These are phyloP conservation scores for Juglanconis oblonga DNA, from an alignment of 2,329 filamentous ascomycete genomes.

Conservation along the genomic window DNA sequence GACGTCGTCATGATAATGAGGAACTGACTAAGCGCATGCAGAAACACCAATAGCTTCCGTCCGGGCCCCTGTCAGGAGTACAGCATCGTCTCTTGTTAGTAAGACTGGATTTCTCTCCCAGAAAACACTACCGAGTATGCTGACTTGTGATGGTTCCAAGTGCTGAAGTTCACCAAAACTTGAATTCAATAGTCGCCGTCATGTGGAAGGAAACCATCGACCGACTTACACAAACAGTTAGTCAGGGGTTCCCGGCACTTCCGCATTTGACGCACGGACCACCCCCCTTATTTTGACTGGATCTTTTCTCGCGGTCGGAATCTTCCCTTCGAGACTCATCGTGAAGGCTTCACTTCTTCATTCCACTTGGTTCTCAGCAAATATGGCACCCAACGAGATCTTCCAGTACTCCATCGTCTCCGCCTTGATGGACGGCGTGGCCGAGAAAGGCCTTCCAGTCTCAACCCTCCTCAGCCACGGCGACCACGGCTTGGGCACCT, in stretches of 20 bases:
- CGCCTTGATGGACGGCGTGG: conserved; percentile 34
- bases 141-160: too few relatives aligned
- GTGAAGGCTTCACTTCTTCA: neutral
- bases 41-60: neutral
- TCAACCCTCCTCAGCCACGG: conserved; percentile 28
- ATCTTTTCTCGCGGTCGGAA: neutral
- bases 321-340: neutral
- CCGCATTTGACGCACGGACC: conserved; percentile 1
- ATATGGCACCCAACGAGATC: conserved; percentile 31
- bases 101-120: too few relatives aligned
- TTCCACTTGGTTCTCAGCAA: neutral
- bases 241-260: too few relatives aligned
- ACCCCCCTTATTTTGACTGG: neutral
- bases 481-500: conserved; percentile 34
- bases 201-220: too few relatives aligned
- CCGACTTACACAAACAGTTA: neutral
- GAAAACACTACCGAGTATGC: too few relatives aligned
- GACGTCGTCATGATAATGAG: neutral
- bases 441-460: conserved; percentile 29
- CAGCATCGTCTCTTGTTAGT: too few relatives aligned
- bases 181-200: too few relatives aligned
- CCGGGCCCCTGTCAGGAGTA: neutral
- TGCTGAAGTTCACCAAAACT: too few relatives aligned
- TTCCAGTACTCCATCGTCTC: conserved; percentile 34
- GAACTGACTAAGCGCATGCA: neutral